Evolutionary conservation across 805 yeast species (phyloP), one percentile per base, ranked within the genome.

Genomic region (Yamadazyma sp.): DNA sequence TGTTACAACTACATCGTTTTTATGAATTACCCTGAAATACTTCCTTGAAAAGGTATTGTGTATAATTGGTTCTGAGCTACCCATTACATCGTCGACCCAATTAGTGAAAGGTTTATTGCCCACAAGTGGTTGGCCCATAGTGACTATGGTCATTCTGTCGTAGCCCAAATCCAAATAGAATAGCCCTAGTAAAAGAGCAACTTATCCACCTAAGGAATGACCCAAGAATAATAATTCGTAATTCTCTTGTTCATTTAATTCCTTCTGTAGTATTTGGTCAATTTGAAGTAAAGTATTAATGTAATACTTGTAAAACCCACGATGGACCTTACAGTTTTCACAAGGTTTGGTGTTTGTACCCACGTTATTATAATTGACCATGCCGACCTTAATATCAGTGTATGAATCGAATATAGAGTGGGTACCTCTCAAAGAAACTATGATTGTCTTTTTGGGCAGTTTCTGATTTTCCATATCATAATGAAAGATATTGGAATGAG

Each of bases 61-160:
- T 4, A 22, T 18, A 1, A 56, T 40, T 0, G 51, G 44, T 23
- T 31, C 10, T 2, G 35, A 17, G 37, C 70, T 62, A 4, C 62
- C 65, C 52, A 61, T 33, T 2, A 49, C 60, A 2, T 23, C 26
- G 36, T 65, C 69, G 3, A 56, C 56, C 67, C 69, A 69, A 3
- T 43, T 31, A 1, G 58, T 56, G 36, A 69, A 66, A n/a, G 47
- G 48, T 12, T 47, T 38, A 43, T 70, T 69, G 2, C 75, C 75
- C 5, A 65, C 38, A 15, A 65, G 50, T 0, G 75, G 75, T 46
- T 60, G 73, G 2, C 74, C 75, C 64, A 68, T 56, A 1, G 74
- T 67, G 4, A 66, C 57, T 25, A 69, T 30, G 1, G 55, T 50
- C 25, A 58, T 31, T 15, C 53, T 50, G 12, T 57, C 52, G 36